Evolutionary conservation across 2,329 filamentous ascomycete genomes (phyloP).

Genomic region (Stemphylium vesicarium): DNA sequence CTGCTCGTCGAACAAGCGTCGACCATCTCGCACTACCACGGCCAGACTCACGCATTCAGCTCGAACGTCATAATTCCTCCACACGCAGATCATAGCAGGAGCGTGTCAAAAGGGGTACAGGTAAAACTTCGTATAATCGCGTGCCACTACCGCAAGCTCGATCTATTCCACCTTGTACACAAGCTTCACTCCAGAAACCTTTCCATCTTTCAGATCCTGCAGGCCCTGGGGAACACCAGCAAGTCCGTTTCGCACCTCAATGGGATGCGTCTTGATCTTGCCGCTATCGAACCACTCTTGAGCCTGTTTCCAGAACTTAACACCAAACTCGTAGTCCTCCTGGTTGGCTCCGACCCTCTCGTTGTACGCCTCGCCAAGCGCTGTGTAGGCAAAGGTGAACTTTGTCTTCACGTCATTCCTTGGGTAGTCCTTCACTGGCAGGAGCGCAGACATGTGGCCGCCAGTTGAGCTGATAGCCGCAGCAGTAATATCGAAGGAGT

Average conservation of each 20-base stretch:
- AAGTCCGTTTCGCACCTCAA: conserved; percentile 37
- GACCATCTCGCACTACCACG: background rate
- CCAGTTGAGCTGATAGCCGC: conserved; percentile 32
- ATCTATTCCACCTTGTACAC: conserved; percentile 33
- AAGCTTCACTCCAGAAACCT: conserved; percentile 45
- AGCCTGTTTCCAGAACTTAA: conserved; percentile 32
- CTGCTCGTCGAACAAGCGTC: background rate
- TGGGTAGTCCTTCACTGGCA: conserved; percentile 42
- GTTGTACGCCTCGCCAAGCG: conserved; percentile 49
- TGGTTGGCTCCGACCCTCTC: conserved; percentile 33
- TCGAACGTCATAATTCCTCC: background rate
- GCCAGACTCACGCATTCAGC: too few species aligned
- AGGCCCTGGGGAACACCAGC: conserved; percentile 41
- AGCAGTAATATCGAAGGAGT: conserved; percentile 24
- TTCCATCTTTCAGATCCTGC: conserved; percentile 40
- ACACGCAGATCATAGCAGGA: background rate
- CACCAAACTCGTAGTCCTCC: conserved; percentile 38
- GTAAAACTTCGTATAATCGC: background rate
- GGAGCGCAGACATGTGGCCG: conserved; percentile 26
- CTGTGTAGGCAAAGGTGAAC: conserved; percentile 52
- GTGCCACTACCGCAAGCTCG: too few species aligned
- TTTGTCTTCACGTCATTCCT: conserved; percentile 54
- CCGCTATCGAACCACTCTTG: conserved; percentile 35
- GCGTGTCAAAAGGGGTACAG: too few species aligned
- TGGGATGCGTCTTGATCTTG: conserved; percentile 43